Percentiles rank a stretch among this genome's conserved stretches.
These are phyloP conservation scores for Fomitopsis pulvina DNA, from an alignment of 768 basidiomycete genomes.

Conservation along the genomic window DNA sequence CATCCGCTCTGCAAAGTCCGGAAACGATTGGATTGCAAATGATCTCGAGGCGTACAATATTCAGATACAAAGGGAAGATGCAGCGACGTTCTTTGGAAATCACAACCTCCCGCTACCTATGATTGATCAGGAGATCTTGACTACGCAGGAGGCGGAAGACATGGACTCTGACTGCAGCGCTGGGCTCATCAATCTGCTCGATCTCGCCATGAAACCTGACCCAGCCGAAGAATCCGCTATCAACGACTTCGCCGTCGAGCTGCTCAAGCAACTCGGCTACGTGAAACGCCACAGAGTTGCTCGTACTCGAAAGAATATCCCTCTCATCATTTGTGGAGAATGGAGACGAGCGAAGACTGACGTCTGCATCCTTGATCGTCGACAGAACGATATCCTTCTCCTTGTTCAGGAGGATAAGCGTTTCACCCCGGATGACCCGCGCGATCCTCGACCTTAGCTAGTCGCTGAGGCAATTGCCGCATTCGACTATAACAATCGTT, in stretches of 20 bases:
- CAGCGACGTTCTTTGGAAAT: constrained; percentile 8
- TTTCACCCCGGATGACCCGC: neutral
- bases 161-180: constrained; percentile 2
- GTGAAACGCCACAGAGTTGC: neutral
- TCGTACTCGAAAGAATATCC: constrained; percentile 7
- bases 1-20: constrained; percentile 3
- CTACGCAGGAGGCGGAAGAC: neutral
- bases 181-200: constrained; percentile 7
- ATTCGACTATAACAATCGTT: constrained; percentile 7
- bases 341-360: constrained; percentile 10
- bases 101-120: neutral
- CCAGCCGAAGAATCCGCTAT: constrained; percentile 10
- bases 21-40: constrained; percentile 6
- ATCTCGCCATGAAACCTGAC: constrained; percentile 9
- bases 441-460: constrained; percentile 13
- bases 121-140: constrained; percentile 7
- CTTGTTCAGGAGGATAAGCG: constrained; percentile 18
- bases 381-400: constrained; percentile 5
- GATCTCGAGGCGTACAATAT: constrained; percentile 6
- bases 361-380: constrained; percentile 9
- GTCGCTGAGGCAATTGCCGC: constrained; percentile 6
- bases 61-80: constrained; percentile 1
- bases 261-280: constrained; percentile 11
- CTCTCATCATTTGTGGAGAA: constrained; percentile 9
- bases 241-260: constrained; percentile 10